Evolutionary conservation across 768 basidiomycete genomes (phyloP).

Genomic region (Naematelia encephala): DNA sequence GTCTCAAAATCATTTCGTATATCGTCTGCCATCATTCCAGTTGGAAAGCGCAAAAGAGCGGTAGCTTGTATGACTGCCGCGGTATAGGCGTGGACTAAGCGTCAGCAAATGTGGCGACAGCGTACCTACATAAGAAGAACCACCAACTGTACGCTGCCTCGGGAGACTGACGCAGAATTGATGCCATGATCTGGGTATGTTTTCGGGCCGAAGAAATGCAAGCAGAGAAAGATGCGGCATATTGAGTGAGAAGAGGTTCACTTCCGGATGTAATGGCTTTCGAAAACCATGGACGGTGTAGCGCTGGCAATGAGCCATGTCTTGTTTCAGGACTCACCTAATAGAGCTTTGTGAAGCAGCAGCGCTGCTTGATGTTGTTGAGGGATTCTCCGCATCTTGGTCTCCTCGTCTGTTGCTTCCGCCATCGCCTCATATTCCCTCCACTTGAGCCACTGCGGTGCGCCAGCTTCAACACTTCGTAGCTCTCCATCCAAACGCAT

Average conservation of each 20-base stretch:
- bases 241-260: constrained; percentile 5
- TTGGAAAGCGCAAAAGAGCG: constrained; percentile 1
- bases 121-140: constrained; percentile 6
- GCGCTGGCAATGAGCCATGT: constrained; percentile 1
- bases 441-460: constrained; percentile 5
- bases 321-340: neutral
- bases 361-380: constrained; percentile 1
- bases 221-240: constrained; percentile 7
- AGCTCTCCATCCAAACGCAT: constrained; percentile 3
- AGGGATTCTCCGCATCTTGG: neutral
- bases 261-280: constrained; percentile 2
- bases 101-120: neutral
- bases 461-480: neutral
- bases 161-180: constrained; percentile 1
- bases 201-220: constrained; percentile 3
- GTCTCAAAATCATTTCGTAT: constrained; percentile 4
- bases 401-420: neutral
- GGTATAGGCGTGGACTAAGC: constrained; percentile 9
- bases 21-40: constrained; percentile 6
- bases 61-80: constrained; percentile 5
- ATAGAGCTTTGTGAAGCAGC: constrained; percentile 6
- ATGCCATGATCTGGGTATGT: constrained; percentile 8
- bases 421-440: neutral
- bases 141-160: constrained; percentile 7
- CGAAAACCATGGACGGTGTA: constrained; percentile 8